Evolutionary conservation across 768 basidiomycete genomes (phyloP).

Genomic region (Xerocomellus intermedius): DNA sequence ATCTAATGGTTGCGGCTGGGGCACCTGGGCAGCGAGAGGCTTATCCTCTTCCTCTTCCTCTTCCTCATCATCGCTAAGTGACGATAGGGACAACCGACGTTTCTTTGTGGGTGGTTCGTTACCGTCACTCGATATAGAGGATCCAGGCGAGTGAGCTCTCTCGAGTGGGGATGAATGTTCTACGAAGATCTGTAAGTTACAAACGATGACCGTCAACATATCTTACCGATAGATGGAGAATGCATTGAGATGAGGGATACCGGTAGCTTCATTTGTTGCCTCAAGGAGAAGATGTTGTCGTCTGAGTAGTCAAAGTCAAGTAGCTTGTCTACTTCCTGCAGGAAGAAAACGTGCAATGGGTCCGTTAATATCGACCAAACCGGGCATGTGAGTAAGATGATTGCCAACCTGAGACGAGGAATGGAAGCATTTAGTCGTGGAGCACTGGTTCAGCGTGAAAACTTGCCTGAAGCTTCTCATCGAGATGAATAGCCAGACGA

Average conservation of each 20-base stretch:
- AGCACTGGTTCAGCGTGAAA: background rate
- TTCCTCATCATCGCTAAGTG: slow-evolving; percentile 44
- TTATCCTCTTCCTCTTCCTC: slow-evolving; percentile 58
- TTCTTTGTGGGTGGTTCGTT: slow-evolving; percentile 51
- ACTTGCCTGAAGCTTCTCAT: slow-evolving; percentile 75
- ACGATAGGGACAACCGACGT: slow-evolving; percentile 56
- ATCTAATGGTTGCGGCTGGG: slow-evolving; percentile 28
- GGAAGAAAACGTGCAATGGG: slow-evolving; percentile 4
- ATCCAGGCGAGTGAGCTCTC: slow-evolving; percentile 24
- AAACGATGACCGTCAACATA: background rate
- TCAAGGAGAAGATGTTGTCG: slow-evolving; percentile 64
- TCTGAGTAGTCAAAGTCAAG: slow-evolving; percentile 80
- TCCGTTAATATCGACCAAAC: slow-evolving; percentile 17
- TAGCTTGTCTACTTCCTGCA: slow-evolving; percentile 72
- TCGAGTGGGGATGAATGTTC: slow-evolving; percentile 23
- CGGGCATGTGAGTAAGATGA: slow-evolving; percentile 7
- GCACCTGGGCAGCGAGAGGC: slow-evolving; percentile 52
- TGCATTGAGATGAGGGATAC: slow-evolving; percentile 50
- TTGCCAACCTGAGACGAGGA: slow-evolving; percentile 22
- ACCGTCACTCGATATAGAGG: slow-evolving; percentile 46
- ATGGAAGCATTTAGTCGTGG: slow-evolving; percentile 15
- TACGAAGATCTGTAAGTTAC: slow-evolving; percentile 18
- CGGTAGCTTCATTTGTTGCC: slow-evolving; percentile 65
- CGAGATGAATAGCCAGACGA: slow-evolving; percentile 74
- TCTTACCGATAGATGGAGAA: slow-evolving; percentile 54